phyloP scores from a whole-genome alignment of 495 filamentous ascomycete species.

The Hypoxylon intermedium region DNA sequence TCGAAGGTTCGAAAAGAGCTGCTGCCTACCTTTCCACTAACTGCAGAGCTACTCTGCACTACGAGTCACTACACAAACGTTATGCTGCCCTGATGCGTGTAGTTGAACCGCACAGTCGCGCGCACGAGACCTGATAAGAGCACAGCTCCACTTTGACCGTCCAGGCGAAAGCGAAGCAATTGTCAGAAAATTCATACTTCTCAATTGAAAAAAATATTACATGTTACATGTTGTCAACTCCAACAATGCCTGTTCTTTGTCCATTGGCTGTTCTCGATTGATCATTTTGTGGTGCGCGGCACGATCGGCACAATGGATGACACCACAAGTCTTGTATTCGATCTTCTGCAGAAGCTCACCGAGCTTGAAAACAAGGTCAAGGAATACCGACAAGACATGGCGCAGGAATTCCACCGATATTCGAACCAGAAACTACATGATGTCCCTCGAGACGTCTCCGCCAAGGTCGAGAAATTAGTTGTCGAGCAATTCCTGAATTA shows the following conservation, averaged over 20 bases:
- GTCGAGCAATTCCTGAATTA: conserved; percentile 53
- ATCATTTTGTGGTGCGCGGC: conserved; percentile 37
- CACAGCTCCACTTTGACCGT: conserved; percentile 22
- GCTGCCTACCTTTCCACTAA: conserved; percentile 12
- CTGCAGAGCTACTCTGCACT: conserved; percentile 23
- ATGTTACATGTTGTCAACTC: conserved; percentile 15
- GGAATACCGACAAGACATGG: conserved; percentile 58
- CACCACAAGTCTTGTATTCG: conserved; percentile 53
- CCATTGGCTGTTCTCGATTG: conserved; percentile 29
- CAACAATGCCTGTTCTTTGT: conserved; percentile 40
- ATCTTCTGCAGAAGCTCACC: conserved; percentile 58
- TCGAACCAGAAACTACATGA: conserved; percentile 53
- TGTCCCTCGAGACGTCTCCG: conserved; percentile 54
- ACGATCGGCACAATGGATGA: conserved; percentile 53
- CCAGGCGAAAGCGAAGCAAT: conserved; percentile 13
- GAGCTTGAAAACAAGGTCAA: conserved; percentile 59
- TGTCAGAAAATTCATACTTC: neutral
- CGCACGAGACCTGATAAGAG: conserved; percentile 20
- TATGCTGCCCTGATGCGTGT: neutral
- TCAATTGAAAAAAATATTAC: neutral
- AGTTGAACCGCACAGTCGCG: conserved; percentile 6
- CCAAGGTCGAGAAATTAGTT: conserved; percentile 51
- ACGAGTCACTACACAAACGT: conserved; percentile 8
- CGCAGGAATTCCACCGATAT: conserved; percentile 56
- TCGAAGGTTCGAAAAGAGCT: conserved; percentile 6